Conservation (phyloP, 768 basidiomycete species). For the Tricholoma matsutake region DNA sequence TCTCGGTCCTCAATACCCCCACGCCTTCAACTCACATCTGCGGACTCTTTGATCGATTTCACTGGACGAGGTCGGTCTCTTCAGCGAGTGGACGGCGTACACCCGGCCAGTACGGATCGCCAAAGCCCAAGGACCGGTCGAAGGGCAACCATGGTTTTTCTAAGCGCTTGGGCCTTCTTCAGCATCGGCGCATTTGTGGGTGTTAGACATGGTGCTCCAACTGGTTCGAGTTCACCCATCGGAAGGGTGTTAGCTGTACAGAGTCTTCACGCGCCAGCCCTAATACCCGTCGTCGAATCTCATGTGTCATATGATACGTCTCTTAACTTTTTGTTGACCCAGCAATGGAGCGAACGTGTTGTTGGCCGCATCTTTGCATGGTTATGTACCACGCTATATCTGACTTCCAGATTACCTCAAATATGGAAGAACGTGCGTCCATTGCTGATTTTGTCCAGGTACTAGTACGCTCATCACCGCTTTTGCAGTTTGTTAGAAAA, state of each 20-base stretch:
- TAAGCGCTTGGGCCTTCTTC: slow-evolving; percentile 74
- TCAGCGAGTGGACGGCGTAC: slow-evolving; percentile 31
- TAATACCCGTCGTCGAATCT: slow-evolving; percentile 14
- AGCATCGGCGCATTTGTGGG: slow-evolving; percentile 54
- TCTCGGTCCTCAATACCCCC: slow-evolving; percentile 32
- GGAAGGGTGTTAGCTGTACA: slow-evolving; percentile 46
- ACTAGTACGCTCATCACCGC: slow-evolving; percentile 2
- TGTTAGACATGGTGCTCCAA: slow-evolving; percentile 22
- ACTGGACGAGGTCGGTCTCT: slow-evolving; percentile 44
- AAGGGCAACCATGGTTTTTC: slow-evolving; percentile 76
- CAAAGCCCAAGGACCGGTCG: slow-evolving; percentile 62
- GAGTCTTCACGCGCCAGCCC: slow-evolving; percentile 8
- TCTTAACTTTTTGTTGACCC: not conserved
- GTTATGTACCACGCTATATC: slow-evolving; percentile 89
- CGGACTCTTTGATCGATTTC: slow-evolving; percentile 24
- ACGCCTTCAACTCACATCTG: slow-evolving; percentile 30
- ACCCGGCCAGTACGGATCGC: slow-evolving; percentile 22
- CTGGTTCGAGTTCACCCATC: slow-evolving; percentile 29
- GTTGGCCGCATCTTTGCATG: slow-evolving; percentile 93
- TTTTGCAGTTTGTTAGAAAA: slow-evolving; percentile 72
- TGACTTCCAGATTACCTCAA: slow-evolving; percentile 92
- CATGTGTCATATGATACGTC: not conserved
- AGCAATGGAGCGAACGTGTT: slow-evolving; percentile 50
- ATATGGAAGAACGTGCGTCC: slow-evolving; percentile 96
- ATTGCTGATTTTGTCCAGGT: not conserved